phyloP scores from a whole-genome alignment of 2,329 filamentous ascomycete species.

The Aspergillus fumigatus region DNA sequence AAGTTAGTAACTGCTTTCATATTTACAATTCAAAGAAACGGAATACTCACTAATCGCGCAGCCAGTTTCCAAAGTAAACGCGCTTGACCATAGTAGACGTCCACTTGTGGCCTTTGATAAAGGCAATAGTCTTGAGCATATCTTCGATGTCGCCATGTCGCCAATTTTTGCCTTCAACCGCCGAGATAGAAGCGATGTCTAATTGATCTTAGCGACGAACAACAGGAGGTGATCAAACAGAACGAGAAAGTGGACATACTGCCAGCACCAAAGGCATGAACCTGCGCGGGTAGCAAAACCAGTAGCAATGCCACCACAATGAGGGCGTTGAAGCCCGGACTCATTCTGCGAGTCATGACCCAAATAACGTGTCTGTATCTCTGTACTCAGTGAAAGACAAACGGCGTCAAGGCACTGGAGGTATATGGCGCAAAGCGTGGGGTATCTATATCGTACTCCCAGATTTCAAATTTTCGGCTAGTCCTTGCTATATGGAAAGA shows the following conservation, averaged over 20 bases:
- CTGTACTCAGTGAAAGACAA: background rate
- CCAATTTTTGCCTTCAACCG: conserved; percentile 49
- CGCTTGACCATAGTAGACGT: conserved; percentile 71
- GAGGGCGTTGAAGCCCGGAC: conserved; percentile 27
- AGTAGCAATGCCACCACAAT: conserved; percentile 35
- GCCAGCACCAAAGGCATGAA: conserved; percentile 43
- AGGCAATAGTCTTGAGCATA: conserved; percentile 71
- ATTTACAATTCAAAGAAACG: background rate
- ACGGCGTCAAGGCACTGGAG: background rate
- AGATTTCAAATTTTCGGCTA: background rate
- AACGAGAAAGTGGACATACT: conserved; percentile 28
- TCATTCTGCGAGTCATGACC: conserved; percentile 14
- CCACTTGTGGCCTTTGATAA: conserved; percentile 80
- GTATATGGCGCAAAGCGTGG: background rate
- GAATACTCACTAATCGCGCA: conserved; percentile 63
- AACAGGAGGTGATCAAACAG: background rate
- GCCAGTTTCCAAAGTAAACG: conserved; percentile 83
- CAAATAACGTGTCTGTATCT: background rate
- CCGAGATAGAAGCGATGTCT: conserved; percentile 48
- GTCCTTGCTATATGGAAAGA: background rate
- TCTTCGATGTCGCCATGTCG: conserved; percentile 69
- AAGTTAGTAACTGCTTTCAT: background rate
- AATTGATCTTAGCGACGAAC: conserved; percentile 4
- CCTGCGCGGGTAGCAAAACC: conserved; percentile 34
- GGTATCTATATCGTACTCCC: no score